Percentiles rank a stretch among this genome's conserved stretches.
phyloP scores from a whole-genome alignment of 352 stramenopile species.

The Globisporangium ultimum region DNA sequence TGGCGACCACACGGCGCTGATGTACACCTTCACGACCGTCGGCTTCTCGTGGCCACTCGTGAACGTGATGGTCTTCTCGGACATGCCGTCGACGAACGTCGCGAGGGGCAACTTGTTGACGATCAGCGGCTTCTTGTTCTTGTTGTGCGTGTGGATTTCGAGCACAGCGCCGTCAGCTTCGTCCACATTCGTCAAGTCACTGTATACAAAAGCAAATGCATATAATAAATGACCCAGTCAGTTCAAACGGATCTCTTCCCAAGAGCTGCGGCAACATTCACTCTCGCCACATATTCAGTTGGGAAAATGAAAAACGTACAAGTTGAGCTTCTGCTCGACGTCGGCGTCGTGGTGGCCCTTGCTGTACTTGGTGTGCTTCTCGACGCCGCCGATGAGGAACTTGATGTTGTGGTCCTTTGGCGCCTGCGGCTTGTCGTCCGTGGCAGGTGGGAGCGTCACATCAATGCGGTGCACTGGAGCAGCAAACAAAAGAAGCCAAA shows the following conservation, averaged over 20 bases:
- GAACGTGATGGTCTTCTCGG: slow-evolving; percentile 33
- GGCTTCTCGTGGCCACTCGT: background rate
- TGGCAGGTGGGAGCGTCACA: slow-evolving; percentile 6
- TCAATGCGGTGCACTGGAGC: slow-evolving; percentile 16
- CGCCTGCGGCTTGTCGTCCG: background rate
- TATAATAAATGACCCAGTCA: too few relatives aligned
- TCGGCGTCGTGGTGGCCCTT: slow-evolving; percentile 8
- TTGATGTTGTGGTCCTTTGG: slow-evolving; percentile 10
- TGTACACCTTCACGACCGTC: slow-evolving; percentile 1
- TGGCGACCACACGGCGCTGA: slow-evolving; percentile 4
- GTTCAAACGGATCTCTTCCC: too few relatives aligned
- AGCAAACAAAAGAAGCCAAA: slow-evolving; percentile 7
- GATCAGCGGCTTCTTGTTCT: slow-evolving; percentile 34
- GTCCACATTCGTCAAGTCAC: slow-evolving; percentile 27
- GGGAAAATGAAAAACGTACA: too few relatives aligned
- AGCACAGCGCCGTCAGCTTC: slow-evolving; percentile 31
- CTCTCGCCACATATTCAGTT: too few relatives aligned
- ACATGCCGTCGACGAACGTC: slow-evolving; percentile 31
- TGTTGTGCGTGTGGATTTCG: slow-evolving; percentile 41
- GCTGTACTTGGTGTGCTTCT: slow-evolving; percentile 16
- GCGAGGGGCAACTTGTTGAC: slow-evolving; percentile 27
- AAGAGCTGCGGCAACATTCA: too few relatives aligned
- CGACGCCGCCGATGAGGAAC: slow-evolving; percentile 9
- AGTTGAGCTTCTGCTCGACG: slow-evolving; percentile 15
- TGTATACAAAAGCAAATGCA: too few relatives aligned